These are phyloP conservation scores for Scopulariopsis brevicaulis DNA, from an alignment of 2,329 filamentous ascomycete genomes.

Conservation along the genomic window DNA sequence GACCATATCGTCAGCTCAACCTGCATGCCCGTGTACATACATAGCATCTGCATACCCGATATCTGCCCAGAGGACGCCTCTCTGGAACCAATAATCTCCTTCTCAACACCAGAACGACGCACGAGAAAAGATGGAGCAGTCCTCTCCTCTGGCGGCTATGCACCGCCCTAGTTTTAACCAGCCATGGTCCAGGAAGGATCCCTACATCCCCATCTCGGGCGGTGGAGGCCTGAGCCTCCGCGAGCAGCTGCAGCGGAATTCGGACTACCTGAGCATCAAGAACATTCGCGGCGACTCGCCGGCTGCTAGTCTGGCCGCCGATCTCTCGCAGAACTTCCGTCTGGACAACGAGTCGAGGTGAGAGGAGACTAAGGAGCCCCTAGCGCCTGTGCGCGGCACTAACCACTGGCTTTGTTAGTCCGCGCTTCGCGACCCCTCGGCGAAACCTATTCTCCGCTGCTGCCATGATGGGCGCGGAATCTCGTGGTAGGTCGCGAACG, in stretches of 20 bases:
- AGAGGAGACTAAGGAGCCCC: constrained; percentile 19
- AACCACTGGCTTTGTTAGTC: constrained; percentile 13
- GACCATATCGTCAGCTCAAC: no score
- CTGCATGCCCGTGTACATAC: no score
- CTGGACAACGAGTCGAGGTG: constrained; percentile 78
- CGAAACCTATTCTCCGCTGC: constrained; percentile 26
- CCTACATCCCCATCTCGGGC: constrained; percentile 36
- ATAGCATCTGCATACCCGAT: neutral
- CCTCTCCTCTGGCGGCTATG: constrained; percentile 89
- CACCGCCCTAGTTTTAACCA: constrained; percentile 54
- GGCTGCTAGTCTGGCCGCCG: constrained; percentile 79
- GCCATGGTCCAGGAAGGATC: constrained; percentile 44
- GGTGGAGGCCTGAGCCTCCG: constrained; percentile 63
- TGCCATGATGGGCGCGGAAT: constrained; percentile 19
- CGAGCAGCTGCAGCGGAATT: constrained; percentile 51
- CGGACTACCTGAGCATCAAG: constrained; percentile 77
- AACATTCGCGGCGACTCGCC: constrained; percentile 77
- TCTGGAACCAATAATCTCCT: neutral
- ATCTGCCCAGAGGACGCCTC: neutral
- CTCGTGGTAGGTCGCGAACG: constrained; percentile 1
- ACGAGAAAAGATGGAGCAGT: constrained; percentile 62
- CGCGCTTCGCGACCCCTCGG: constrained; percentile 27
- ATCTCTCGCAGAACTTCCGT: constrained; percentile 94
- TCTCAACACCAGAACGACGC: neutral
- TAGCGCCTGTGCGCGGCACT: neutral